Evolutionary conservation across 148 eudicot species (phyloP).

Genomic region (Salicornia ramosissima): DNA sequence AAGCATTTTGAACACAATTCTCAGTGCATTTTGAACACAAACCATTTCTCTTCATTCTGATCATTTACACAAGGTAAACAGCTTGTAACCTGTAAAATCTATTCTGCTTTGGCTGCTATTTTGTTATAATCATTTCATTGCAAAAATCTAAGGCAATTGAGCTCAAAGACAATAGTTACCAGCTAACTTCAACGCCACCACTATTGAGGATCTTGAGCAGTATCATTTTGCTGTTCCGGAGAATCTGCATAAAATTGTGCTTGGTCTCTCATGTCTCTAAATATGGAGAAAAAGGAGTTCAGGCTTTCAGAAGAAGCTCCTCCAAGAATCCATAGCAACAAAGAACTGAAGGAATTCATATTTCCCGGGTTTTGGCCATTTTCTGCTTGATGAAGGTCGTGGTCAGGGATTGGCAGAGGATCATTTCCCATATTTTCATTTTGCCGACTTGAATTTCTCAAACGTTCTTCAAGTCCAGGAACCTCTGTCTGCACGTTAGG

Average conservation of each 20-base stretch:
- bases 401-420: constrained; percentile 45
- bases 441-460: constrained; percentile 28
- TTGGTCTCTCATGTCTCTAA: constrained; percentile 81
- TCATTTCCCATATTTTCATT: constrained; percentile 33
- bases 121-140: background rate
- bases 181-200: constrained; percentile 1
- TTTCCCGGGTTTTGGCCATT: constrained; percentile 61
- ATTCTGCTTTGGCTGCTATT: background rate
- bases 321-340: constrained; percentile 80
- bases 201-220: constrained; percentile 34
- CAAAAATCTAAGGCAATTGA: background rate
- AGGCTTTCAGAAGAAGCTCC: constrained; percentile 93
- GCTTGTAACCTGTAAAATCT: background rate
- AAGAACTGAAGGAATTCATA: constrained; percentile 81
- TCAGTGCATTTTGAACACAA: too few relatives aligned
- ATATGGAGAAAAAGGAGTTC: constrained; percentile 84
- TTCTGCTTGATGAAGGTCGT: constrained; percentile 54
- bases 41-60: background rate
- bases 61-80: constrained; percentile 13
- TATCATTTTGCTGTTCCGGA: constrained; percentile 46
- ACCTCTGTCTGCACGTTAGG: constrained; percentile 32
- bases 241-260: constrained; percentile 56
- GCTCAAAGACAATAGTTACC: background rate
- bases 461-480: constrained; percentile 37
- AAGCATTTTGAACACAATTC: background rate